Evolutionary conservation across 1,139 yeast genomes (phyloP).

Genomic region (Yamadazyma taylorii): DNA sequence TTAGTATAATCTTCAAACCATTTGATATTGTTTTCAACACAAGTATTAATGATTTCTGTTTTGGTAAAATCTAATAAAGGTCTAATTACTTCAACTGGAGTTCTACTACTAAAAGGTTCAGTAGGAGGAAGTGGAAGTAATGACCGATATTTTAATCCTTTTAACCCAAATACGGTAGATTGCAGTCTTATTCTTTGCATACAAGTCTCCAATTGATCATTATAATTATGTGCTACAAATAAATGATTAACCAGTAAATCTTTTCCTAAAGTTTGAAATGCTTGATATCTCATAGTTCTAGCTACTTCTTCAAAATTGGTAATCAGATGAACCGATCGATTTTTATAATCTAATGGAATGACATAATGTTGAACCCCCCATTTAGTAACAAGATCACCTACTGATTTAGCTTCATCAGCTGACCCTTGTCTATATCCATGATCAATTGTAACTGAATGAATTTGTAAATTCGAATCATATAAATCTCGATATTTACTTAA

Average conservation of each 20-base stretch:
- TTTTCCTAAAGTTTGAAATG: slow-evolving; percentile 38
- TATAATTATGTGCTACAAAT: slow-evolving; percentile 64
- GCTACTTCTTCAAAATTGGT: slow-evolving; percentile 59
- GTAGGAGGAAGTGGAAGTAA: slow-evolving; percentile 27
- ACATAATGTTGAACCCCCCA: slow-evolving; percentile 46
- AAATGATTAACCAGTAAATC: slow-evolving; percentile 29
- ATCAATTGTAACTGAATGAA: slow-evolving; percentile 58
- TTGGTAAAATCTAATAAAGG: slow-evolving; percentile 57
- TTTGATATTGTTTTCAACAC: slow-evolving; percentile 33
- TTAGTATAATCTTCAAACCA: slow-evolving; percentile 80
- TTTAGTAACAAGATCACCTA: slow-evolving; percentile 31
- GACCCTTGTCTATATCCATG: slow-evolving; percentile 54
- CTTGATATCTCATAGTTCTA: slow-evolving; percentile 50
- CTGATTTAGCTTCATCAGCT: slow-evolving; percentile 44
- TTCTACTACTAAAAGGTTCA: slow-evolving; percentile 15
- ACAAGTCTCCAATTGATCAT: slow-evolving; percentile 75
- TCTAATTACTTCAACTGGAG: slow-evolving; percentile 33
- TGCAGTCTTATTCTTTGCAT: slow-evolving; percentile 53
- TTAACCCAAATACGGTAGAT: slow-evolving; percentile 61
- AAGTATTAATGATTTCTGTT: slow-evolving; percentile 44
- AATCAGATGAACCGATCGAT: slow-evolving; percentile 22
- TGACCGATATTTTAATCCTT: slow-evolving; percentile 32
- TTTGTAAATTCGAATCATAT: slow-evolving; percentile 23
- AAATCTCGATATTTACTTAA: slow-evolving; percentile 29
- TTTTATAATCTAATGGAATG: slow-evolving; percentile 30